Conservation (phyloP, 495 filamentous ascomycete genomes). For the Entonaema liquescens region DNA sequence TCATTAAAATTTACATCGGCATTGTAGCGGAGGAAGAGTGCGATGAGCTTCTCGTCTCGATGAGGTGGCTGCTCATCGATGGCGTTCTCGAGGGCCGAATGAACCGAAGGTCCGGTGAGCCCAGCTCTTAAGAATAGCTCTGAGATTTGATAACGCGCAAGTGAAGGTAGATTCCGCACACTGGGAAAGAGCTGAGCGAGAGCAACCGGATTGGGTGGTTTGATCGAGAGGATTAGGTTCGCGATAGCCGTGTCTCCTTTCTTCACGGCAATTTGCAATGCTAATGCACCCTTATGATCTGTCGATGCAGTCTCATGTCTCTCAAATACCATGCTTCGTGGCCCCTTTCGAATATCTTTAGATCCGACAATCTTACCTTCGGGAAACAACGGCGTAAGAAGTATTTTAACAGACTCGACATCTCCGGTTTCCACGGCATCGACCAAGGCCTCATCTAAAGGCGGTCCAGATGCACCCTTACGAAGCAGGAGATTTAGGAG, state of each 20-base stretch:
- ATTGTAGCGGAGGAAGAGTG: slow-evolving; percentile 54
- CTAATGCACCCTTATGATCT: slow-evolving; percentile 53
- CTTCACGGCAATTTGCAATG: slow-evolving; percentile 52
- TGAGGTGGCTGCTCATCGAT: slow-evolving; percentile 53
- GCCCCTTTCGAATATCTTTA: slow-evolving; percentile 36
- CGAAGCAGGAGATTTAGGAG: slow-evolving; percentile 50
- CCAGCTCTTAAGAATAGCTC: slow-evolving; percentile 54
- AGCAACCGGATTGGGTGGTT: slow-evolving; percentile 49
- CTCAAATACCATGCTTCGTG: slow-evolving; percentile 43
- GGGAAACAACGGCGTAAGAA: slow-evolving; percentile 54
- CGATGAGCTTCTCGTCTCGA: slow-evolving; percentile 54
- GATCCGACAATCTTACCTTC: slow-evolving; percentile 34
- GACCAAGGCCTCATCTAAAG: slow-evolving; percentile 52
- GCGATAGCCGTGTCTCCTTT: slow-evolving; percentile 50
- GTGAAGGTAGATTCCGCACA: slow-evolving; percentile 41
- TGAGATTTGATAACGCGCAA: slow-evolving; percentile 51
- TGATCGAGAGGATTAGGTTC: slow-evolving; percentile 49
- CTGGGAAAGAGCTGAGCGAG: slow-evolving; percentile 53
- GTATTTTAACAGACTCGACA: slow-evolving; percentile 49
- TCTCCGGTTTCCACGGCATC: slow-evolving; percentile 53
- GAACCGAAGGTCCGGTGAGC: slow-evolving; percentile 46
- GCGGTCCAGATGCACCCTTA: slow-evolving; percentile 51
- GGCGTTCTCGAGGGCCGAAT: slow-evolving; percentile 53
- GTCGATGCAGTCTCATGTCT: slow-evolving; percentile 57
- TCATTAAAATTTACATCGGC: slow-evolving; percentile 57